Evolutionary conservation across 495 filamentous ascomycete genomes (phyloP), one percentile per base, ranked within the genome.

Genomic region (Acidiella bohemica): DNA sequence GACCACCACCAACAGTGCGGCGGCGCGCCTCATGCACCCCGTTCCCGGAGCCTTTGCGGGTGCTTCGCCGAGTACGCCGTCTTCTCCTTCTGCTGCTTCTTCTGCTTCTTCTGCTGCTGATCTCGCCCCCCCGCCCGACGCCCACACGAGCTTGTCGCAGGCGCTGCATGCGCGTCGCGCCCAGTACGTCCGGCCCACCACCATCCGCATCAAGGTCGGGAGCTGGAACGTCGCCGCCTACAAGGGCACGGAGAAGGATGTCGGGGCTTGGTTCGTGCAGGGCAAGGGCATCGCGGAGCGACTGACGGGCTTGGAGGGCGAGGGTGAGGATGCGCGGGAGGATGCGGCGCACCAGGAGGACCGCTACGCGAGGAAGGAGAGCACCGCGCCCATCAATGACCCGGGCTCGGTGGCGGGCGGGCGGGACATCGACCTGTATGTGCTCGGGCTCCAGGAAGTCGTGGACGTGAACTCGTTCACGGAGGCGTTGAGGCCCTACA

Each of bases 191-290:
- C 70, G 69, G 10, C 69, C 75, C 22, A 68, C 70, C 39, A 69
- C 71, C 21, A 71, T 94, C 39, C 75, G 73, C 41, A 71, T 96
- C 50, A 95, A 93, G 53, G 66, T 95, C 17, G 90, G 86, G 4
- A 78, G 80, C 1, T 99, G 92, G 92, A 99, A 99, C 60, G 84
- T 95, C 20, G 92, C 85, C 6, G 75, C 80, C 1, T 71, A 78
- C 41, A 69, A 77, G 27, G 81, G 78, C 23, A 87, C 84, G 1
- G 86, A 93, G 57, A 78, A 81, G 46, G 87, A 94, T 57, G 63
- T 95, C 6, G 80, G 72, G 1, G 74, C 69, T 21, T 95, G 87
- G 87, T 92, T 94, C 54, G 68, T 86, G 13, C 66, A 78, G 3
- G 80, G 79, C 3, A 73, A 81, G 49, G 84, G 80, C 5, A 53